Evolutionary conservation across 306 rosid species (phyloP), one percentile per base, ranked within the genome.

Genomic region (Lathyrus tuberosus): DNA sequence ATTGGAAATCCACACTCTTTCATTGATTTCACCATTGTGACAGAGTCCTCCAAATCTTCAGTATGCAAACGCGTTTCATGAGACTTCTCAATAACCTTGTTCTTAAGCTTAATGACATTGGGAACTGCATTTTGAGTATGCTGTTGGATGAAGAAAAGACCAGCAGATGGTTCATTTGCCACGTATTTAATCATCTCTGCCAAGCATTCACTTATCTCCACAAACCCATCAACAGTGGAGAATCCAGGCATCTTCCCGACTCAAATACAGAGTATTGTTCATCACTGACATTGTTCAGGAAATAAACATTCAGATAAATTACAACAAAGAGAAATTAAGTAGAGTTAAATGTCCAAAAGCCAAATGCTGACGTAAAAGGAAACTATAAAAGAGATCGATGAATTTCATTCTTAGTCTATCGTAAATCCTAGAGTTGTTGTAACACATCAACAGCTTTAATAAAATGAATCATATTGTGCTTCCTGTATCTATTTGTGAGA

Each of bases 101-200:
- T 85, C 76, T 70, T 82, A 35, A 82, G 89, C 70, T 80, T 77
- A 63, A 88, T n/a, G 24, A 88, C 77, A 69, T 88, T 85, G n/a
- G 96, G 90, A 33, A 85, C 97, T 16, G 90, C 91, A 69, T 83
- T 86, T 69, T 88, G 93, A 38, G 89, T 78, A 57, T 94, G 98
- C 63, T 94, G 91, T 80, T 94, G 97, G 75, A 91, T 73, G 69
- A 81, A 94, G 87, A 70, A 88, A 73, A 90, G 92, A 73, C 98
- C 98, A 22, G 84, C 84, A 15, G 97, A 94, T 6, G 97, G 97
- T 83, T 94, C 97, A 56, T 94, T 90, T 26, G 98, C 97, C 26
- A 85, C 69, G 20, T 83, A 84, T 71, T 83, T 90, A 71, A 88
- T 94, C 97, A 90, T 94, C 84, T 87, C 98, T 22, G 83, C 94